phyloP scores from a whole-genome alignment of 148 eudicot species.

The Diospyros lotus region DNA sequence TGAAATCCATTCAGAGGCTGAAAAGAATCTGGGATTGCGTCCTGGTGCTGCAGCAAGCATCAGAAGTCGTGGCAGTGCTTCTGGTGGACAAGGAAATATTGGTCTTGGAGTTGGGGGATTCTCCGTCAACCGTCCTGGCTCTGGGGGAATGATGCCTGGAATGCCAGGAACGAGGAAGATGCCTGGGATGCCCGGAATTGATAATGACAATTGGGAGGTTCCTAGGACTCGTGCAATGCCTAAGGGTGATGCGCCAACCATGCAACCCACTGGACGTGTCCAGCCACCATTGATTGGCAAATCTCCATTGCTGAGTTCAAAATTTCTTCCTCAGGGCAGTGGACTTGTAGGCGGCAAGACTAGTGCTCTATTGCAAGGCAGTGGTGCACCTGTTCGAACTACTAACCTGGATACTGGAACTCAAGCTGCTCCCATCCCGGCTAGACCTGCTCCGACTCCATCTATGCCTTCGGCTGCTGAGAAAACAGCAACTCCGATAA shows the following conservation, averaged over 20 bases:
- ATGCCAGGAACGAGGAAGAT: slow-evolving; percentile 70
- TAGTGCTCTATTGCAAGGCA: slow-evolving; percentile 82
- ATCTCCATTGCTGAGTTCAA: slow-evolving; percentile 46
- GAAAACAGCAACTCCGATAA: slow-evolving; percentile 13
- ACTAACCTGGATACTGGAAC: slow-evolving; percentile 34
- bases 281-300: slow-evolving; percentile 50
- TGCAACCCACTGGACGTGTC: slow-evolving; percentile 32
- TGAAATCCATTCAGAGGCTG: slow-evolving; percentile 85
- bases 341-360: slow-evolving; percentile 56
- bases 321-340: slow-evolving; percentile 76
- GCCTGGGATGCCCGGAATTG: slow-evolving; percentile 73
- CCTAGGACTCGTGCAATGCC: slow-evolving; percentile 64
- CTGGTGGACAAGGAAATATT: slow-evolving; percentile 54
- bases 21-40: slow-evolving; percentile 69
- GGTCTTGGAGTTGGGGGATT: slow-evolving; percentile 56
- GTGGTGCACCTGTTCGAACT: slow-evolving; percentile 41
- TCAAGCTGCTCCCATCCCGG: slow-evolving; percentile 28
- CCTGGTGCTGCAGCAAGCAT: slow-evolving; percentile 78
- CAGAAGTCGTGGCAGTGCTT: slow-evolving; percentile 46
- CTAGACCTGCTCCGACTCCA: slow-evolving; percentile 17
- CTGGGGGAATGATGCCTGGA: slow-evolving; percentile 98
- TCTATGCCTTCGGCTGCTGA: slow-evolving; percentile 20
- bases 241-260: slow-evolving; percentile 34
- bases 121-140: slow-evolving; percentile 62
- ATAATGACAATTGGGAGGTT: slow-evolving; percentile 88